phyloP scores from a whole-genome alignment of 441 rosid species.

The Gossypium laxum region DNA sequence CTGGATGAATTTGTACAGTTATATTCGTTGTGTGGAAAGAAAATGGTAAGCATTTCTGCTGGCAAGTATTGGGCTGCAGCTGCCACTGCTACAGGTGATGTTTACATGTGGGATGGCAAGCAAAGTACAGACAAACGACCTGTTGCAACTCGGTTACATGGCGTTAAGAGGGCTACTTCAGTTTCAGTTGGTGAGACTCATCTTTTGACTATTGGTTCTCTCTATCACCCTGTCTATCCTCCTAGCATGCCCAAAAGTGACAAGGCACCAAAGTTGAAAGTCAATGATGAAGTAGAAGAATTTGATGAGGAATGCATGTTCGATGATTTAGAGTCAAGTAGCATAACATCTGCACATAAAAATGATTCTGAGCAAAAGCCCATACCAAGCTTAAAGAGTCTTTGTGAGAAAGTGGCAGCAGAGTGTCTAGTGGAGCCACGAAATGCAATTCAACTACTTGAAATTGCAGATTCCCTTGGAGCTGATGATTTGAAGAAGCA shows the following conservation, averaged over 20 bases:
- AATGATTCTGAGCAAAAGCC: constrained; percentile 29
- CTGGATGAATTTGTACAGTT: constrained; percentile 33
- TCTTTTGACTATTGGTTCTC: constrained; percentile 67
- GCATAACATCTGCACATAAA: constrained; percentile 18
- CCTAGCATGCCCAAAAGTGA: constrained; percentile 26
- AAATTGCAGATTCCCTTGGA: constrained; percentile 88
- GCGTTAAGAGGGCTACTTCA: constrained; percentile 73
- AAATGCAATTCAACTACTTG: constrained; percentile 76
- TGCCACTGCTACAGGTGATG: constrained; percentile 76
- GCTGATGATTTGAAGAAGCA: constrained; percentile 78
- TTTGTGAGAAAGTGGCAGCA: constrained; percentile 87
- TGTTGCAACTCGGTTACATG: constrained; percentile 56
- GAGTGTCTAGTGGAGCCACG: constrained; percentile 80
- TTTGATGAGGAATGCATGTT: constrained; percentile 58
- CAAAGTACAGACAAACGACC: constrained; percentile 50
- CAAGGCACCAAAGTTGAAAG: constrained; percentile 29
- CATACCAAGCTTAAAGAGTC: constrained; percentile 67
- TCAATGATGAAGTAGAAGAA: constrained; percentile 38
- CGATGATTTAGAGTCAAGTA: constrained; percentile 34
- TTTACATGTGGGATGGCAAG: constrained; percentile 90
- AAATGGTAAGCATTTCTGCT: constrained; percentile 65
- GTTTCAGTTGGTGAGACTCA: constrained; percentile 96
- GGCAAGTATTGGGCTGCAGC: constrained; percentile 90
- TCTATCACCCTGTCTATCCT: constrained; percentile 65
- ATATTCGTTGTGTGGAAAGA: constrained; percentile 47